These are phyloP conservation scores for Malassezia nana DNA, from an alignment of 1,284 basidiomycete species.

Conservation along the genomic window DNA sequence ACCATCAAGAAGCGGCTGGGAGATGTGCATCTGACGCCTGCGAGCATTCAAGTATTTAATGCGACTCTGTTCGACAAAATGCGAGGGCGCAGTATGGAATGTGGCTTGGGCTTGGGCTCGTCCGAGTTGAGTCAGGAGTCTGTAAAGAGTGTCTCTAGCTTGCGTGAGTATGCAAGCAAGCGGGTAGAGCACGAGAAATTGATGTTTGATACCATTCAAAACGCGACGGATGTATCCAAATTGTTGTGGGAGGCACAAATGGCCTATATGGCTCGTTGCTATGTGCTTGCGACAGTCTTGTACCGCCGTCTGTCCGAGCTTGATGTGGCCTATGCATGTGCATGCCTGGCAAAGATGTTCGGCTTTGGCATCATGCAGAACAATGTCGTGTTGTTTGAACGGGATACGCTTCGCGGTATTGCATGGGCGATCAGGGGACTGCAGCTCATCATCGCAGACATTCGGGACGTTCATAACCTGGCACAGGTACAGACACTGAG, in stretches of 20 bases:
- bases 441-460: neutral
- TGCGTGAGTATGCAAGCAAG: slow-evolving; percentile 11
- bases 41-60: slow-evolving; percentile 17
- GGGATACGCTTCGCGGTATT: slow-evolving; percentile 14
- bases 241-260: slow-evolving; percentile 11
- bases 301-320: slow-evolving; percentile 11
- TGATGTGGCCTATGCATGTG: slow-evolving; percentile 6
- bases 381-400: slow-evolving; percentile 10
- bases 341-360: slow-evolving; percentile 12
- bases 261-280: slow-evolving; percentile 7
- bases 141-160: neutral
- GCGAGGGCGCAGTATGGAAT: slow-evolving; percentile 4
- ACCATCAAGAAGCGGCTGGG: neutral
- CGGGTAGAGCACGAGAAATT: slow-evolving; percentile 7
- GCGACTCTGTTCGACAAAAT: slow-evolving; percentile 10
- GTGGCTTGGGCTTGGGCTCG: slow-evolving; percentile 11
- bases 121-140: neutral
- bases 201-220: slow-evolving; percentile 4
- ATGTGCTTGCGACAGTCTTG: slow-evolving; percentile 7
- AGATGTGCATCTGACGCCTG: slow-evolving; percentile 7
- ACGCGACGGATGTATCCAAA: slow-evolving; percentile 3
- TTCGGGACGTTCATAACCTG: neutral
- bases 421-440: slow-evolving; percentile 12
- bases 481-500: neutral
- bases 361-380: slow-evolving; percentile 13